Base-by-base conservation (phyloP, 2,329 filamentous ascomycete genomes). In the Colletotrichum lini region DNA sequence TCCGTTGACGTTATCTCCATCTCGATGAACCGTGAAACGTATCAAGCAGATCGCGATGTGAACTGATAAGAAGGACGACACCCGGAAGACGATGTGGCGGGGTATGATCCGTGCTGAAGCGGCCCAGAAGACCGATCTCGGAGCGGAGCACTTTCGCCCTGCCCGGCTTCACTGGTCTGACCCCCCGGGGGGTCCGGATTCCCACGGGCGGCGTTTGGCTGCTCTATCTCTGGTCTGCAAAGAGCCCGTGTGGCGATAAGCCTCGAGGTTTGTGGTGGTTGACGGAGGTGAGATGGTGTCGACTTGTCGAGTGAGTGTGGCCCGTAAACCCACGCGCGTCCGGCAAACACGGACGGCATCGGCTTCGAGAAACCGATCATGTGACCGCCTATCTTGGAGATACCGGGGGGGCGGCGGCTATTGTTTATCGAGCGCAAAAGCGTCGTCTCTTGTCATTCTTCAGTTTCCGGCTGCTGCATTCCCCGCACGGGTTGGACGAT, bases 341-440 rank as follows among this genome's bases (percentile, higher is more conserved):
- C 35, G 52, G 23, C 58, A 26, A 30, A 35, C 42, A 7, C 66
- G 62, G 71, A 15, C 71, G 71, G 72, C 60, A 56, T 62, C 72
- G 69, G 72, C 58, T 42, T 53, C 62, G 38, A 57, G 63, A 70
- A 56, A 67, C 75, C 75, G 75, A 74, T 76, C 75, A 76, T 70
- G 61, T 76, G 75, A 76, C 50, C 70, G 65, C 26, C 47, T 30
- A 35, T n/a, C 7, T 30, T 57, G 53, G 23, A 50, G 53, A 49
- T 38, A 7, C 70, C 58, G 68, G 30, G 30, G 30, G 30, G 5
- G 23, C 26, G 52, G 44, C 38, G 26, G 26, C 26, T 26, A 26
- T 4, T 26, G 26, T 30, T 30, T 59, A 63, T 71, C 68, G 40
- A 59, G 63, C 58, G 65, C 65, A 65, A 30, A 30, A 18, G 38